Percentiles rank a stretch among this genome's conserved stretches.
These are phyloP conservation scores for Termitomyces sp. DNA, from an alignment of 768 basidiomycete genomes.

Conservation along the genomic window DNA sequence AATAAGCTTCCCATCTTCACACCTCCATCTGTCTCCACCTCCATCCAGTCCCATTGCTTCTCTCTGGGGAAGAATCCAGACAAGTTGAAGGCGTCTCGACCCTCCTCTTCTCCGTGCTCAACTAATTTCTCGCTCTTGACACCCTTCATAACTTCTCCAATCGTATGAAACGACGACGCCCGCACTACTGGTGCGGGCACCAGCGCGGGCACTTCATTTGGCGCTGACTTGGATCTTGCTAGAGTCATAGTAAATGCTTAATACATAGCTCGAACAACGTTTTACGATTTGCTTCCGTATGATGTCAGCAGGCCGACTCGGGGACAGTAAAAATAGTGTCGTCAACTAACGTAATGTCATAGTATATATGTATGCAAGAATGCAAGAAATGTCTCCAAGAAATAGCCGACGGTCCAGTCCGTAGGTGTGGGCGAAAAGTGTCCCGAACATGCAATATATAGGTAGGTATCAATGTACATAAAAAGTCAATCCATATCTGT, in stretches of 20 bases:
- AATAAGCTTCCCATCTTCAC: conserved; percentile 11
- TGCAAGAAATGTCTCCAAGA: conserved; percentile 9
- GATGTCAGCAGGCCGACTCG: conserved; percentile 10
- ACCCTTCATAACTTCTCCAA: conserved; percentile 7
- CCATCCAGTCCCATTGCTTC: conserved; percentile 38
- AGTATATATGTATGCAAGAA: conserved; percentile 2
- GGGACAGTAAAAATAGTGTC: not conserved
- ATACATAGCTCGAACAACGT: not conserved
- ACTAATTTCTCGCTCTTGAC: not conserved
- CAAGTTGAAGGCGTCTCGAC: conserved; percentile 43
- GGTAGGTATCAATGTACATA: not conserved
- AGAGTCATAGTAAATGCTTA: conserved; percentile 11
- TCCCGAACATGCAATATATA: not conserved
- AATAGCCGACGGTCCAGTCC: not conserved
- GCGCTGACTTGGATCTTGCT: conserved; percentile 25
- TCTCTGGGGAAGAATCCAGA: conserved; percentile 41
- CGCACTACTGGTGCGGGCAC: conserved; percentile 8
- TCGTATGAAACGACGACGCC: conserved; percentile 17
- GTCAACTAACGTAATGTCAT: not conserved
- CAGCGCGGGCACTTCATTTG: conserved; percentile 17
- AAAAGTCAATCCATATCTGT: not conserved
- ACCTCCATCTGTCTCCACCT: conserved; percentile 15
- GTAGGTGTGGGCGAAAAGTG: conserved; percentile 1
- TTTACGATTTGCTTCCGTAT: conserved; percentile 1
- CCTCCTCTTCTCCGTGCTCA: not conserved